These are phyloP conservation scores for Diaporthe humulicola DNA, from an alignment of 2,329 filamentous ascomycete genomes.

Conservation along the genomic window DNA sequence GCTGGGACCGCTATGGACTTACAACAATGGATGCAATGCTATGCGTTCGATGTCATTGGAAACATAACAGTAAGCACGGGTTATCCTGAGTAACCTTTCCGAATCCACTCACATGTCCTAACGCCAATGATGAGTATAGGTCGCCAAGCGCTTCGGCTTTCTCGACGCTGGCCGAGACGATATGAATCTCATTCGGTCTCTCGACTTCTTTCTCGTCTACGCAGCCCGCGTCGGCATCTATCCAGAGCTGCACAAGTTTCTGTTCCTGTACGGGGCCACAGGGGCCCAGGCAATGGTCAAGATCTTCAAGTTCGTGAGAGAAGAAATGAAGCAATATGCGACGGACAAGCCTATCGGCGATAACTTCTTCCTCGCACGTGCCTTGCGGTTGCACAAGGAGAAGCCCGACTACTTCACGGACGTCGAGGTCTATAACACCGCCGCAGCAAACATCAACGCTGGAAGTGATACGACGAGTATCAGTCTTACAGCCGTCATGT, in stretches of 20 bases:
- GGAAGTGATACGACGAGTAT: slow-evolving; percentile 54
- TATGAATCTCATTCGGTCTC: neutral
- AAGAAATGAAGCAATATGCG: neutral
- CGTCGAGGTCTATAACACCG: slow-evolving; percentile 42
- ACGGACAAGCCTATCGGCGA: neutral
- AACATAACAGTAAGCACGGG: slow-evolving; percentile 23
- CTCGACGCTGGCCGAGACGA: slow-evolving; percentile 33
- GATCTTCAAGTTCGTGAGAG: neutral
- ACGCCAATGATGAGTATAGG: neutral
- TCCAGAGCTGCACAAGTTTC: slow-evolving; percentile 17
- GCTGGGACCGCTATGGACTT: neutral
- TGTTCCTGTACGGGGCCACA: slow-evolving; percentile 5
- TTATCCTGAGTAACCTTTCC: neutral
- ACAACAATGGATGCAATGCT: slow-evolving; percentile 35
- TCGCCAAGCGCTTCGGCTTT: slow-evolving; percentile 34
- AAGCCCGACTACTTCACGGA: slow-evolving; percentile 28
- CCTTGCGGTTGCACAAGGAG: neutral
- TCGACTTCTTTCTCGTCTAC: slow-evolving; percentile 14
- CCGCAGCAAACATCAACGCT: slow-evolving; percentile 48
- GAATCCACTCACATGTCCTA: neutral
- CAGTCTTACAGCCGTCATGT: slow-evolving; percentile 49
- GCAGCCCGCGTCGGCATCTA: slow-evolving; percentile 26
- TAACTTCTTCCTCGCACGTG: slow-evolving; percentile 14
- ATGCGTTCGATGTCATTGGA: slow-evolving; percentile 36
- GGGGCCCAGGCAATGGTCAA: slow-evolving; percentile 12